Percentiles rank a stretch among this genome's conserved stretches.
Evolutionary conservation across 2,329 filamentous ascomycete species (phyloP).

Genomic region (Hypoxylon sp.): DNA sequence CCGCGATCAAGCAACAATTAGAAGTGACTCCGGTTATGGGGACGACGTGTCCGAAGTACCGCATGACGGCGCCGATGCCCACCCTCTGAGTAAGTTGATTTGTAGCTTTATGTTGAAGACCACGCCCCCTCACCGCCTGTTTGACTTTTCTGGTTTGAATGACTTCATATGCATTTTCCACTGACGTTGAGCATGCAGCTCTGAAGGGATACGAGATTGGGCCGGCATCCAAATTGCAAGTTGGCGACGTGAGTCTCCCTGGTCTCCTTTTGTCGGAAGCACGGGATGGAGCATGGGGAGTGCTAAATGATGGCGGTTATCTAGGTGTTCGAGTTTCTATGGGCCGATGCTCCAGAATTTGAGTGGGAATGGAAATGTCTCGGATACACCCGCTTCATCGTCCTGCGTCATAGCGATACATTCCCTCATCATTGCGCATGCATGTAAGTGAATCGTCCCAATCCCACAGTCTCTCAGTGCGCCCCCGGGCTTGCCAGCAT

Average conservation of each 20-base stretch:
- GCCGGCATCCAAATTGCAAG: constrained; percentile 54
- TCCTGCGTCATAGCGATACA: constrained; percentile 56
- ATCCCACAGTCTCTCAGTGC: background rate
- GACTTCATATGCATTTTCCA: constrained; percentile 3
- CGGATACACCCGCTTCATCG: constrained; percentile 57
- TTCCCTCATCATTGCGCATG: constrained; percentile 57
- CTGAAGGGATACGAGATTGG: constrained; percentile 57
- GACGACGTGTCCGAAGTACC: constrained; percentile 54
- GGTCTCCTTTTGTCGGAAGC: background rate
- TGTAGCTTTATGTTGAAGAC: constrained; percentile 21
- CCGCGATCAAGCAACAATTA: constrained; percentile 55
- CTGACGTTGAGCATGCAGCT: constrained; percentile 46
- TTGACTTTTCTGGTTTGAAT: constrained; percentile 12
- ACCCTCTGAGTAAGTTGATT: constrained; percentile 54
- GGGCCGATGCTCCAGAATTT: constrained; percentile 56
- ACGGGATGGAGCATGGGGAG: constrained; percentile 8
- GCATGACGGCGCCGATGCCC: constrained; percentile 51
- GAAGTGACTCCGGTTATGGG: constrained; percentile 57
- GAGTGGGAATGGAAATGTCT: constrained; percentile 59
- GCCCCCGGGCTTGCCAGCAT: constrained; percentile 16
- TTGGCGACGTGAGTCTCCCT: constrained; percentile 55
- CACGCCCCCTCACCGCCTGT: constrained; percentile 11
- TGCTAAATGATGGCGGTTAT: constrained; percentile 25
- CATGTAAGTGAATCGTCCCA: constrained; percentile 53
- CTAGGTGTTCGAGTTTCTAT: constrained; percentile 59